Conservation (phyloP, 2,329 filamentous ascomycete species). For the Aspergillus nomiae region DNA sequence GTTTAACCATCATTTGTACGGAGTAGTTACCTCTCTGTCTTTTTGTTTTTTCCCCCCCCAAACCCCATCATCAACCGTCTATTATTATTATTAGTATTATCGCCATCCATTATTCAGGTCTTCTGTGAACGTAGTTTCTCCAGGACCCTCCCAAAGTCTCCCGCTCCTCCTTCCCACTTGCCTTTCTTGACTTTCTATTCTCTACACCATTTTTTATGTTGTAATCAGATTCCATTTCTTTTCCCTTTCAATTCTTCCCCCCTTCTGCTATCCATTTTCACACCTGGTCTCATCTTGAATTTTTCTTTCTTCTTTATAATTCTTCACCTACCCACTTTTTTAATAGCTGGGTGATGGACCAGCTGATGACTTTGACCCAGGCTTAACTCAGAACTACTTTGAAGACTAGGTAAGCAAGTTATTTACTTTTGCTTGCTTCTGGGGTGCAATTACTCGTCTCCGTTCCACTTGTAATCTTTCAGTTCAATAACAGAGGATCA, state of each 20-base stretch:
- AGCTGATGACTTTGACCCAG: constrained; percentile 2
- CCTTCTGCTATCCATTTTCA: constrained; percentile 8
- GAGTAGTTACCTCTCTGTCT: neutral
- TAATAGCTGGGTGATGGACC: constrained; percentile 9
- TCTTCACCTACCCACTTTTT: constrained; percentile 5
- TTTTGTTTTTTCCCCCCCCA: neutral
- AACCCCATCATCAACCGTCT: neutral
- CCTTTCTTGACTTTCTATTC: constrained; percentile 6
- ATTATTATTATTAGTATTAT: constrained; percentile 1
- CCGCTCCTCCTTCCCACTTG: constrained; percentile 2
- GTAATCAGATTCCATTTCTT: constrained; percentile 29
- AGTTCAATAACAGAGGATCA: neutral
- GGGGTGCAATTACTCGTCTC: neutral
- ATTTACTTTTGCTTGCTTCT: neutral
- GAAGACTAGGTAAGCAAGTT: constrained; percentile 3
- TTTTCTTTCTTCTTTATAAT: constrained; percentile 13
- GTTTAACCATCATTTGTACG: neutral
- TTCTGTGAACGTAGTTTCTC: constrained; percentile 7
- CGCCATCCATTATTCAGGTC: constrained; percentile 19
- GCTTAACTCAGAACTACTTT: constrained; percentile 1
- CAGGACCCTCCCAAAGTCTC: neutral
- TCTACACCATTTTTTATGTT: constrained; percentile 16
- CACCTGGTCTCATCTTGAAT: neutral
- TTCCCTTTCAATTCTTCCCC: constrained; percentile 5
- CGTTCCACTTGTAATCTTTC: neutral